Conservation (phyloP, 257 asterid species). For the Penstemon davidsonii region DNA sequence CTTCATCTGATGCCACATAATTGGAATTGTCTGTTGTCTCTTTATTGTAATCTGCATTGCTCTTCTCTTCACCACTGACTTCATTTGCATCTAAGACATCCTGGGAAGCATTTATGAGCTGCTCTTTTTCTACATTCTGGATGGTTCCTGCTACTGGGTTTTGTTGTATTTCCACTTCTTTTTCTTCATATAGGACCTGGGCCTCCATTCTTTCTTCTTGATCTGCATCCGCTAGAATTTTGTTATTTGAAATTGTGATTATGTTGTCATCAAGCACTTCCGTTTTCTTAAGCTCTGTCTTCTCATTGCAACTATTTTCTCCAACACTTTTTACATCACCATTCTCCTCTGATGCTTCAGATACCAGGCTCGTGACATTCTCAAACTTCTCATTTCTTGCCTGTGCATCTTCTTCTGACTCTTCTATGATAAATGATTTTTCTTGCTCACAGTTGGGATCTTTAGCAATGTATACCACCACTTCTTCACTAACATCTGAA, state of each 20-base stretch:
- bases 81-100: slow-evolving; percentile 20
- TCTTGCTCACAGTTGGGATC: slow-evolving; percentile 30
- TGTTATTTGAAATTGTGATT: slow-evolving; percentile 25
- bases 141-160: slow-evolving; percentile 18
- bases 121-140: slow-evolving; percentile 22
- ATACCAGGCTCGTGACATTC: slow-evolving; percentile 31
- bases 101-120: slow-evolving; percentile 9
- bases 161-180: slow-evolving; percentile 22
- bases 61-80: slow-evolving; percentile 24
- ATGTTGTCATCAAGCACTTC: slow-evolving; percentile 32
- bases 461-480: slow-evolving; percentile 8
- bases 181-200: slow-evolving; percentile 28
- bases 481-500: slow-evolving; percentile 25
- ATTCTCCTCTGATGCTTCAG: slow-evolving; percentile 30
- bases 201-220: slow-evolving; percentile 18
- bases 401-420: slow-evolving; percentile 25
- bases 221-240: slow-evolving; percentile 22
- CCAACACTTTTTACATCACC: slow-evolving; percentile 13
- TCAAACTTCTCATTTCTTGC: slow-evolving; percentile 28
- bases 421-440: slow-evolving; percentile 27
- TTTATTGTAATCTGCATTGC: slow-evolving; percentile 6
- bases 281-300: slow-evolving; percentile 22
- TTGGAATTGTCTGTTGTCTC: slow-evolving; percentile 23
- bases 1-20: slow-evolving; percentile 25
- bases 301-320: slow-evolving; percentile 15